phyloP scores from a whole-genome alignment of 2,329 filamentous ascomycete genomes.

The Aspergillus brunneoviolaceus region DNA sequence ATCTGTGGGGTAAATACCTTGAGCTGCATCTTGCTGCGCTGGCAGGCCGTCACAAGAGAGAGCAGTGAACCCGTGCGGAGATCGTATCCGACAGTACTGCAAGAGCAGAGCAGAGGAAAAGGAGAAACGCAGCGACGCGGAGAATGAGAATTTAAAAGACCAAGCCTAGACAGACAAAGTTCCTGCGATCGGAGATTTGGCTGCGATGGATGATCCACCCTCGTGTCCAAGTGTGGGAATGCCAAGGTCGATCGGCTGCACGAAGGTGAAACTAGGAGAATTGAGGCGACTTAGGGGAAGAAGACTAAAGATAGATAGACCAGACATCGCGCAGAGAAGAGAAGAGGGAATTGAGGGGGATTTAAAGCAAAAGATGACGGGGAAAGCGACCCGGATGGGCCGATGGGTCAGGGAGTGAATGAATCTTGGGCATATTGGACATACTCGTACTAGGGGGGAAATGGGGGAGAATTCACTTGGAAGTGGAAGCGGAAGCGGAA shows the following conservation, averaged over 20 bases:
- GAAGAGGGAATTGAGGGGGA: neutral
- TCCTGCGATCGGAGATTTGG: constrained; percentile 5
- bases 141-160: constrained; percentile 1
- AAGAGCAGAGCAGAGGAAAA: neutral
- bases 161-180: neutral
- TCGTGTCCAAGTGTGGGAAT: constrained; percentile 8
- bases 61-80: neutral
- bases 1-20: constrained; percentile 7
- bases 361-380: neutral
- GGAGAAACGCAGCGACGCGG: neutral
- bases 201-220: constrained; percentile 3
- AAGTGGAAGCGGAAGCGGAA: neutral
- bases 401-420: neutral
- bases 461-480: neutral
- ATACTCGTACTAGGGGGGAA: no score
- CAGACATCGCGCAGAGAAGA: neutral
- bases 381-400: neutral
- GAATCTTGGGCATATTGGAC: neutral
- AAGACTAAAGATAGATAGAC: neutral
- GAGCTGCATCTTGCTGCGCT: constrained; percentile 18
- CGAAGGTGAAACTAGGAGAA: constrained; percentile 1
- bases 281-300: neutral
- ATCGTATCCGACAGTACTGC: neutral
- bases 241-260: constrained; percentile 8
- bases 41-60: neutral